These are phyloP conservation scores for Tolypocladium pustulatum DNA, from an alignment of 2,329 filamentous ascomycete genomes.

Conservation along the genomic window DNA sequence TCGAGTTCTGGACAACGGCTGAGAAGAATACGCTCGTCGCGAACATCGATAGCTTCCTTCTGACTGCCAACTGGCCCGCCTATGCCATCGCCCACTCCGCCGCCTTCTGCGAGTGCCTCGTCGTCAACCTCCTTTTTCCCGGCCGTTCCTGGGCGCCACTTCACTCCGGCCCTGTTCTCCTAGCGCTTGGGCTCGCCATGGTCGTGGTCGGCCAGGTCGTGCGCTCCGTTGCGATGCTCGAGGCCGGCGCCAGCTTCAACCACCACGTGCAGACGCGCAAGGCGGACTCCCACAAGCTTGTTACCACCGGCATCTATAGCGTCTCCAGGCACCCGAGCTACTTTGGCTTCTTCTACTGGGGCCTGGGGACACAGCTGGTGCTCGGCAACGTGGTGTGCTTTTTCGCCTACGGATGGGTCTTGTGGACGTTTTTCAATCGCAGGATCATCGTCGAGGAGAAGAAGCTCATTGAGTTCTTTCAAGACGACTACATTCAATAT, in stretches of 20 bases:
- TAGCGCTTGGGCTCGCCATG: conserved; percentile 50
- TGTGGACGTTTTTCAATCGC: conserved; percentile 76
- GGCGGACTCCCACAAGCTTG: conserved; percentile 61
- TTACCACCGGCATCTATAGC: conserved; percentile 72
- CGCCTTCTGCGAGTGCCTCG: conserved; percentile 62
- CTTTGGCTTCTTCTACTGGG: conserved; percentile 99
- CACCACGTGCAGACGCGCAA: conserved; percentile 69
- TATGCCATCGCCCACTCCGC: conserved; percentile 76
- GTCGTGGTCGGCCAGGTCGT: conserved; percentile 63
- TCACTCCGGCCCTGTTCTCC: conserved; percentile 27
- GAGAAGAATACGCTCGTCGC: conserved; percentile 69
- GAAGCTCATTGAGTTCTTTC: conserved; percentile 72
- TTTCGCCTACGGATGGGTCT: conserved; percentile 57
- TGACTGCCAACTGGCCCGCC: conserved; percentile 72
- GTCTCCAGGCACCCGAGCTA: conserved; percentile 79
- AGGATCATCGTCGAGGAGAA: conserved; percentile 72
- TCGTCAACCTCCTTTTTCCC: conserved; percentile 49
- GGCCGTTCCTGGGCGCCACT: conserved; percentile 33
- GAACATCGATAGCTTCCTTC: conserved; percentile 65
- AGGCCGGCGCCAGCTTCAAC: conserved; percentile 87
- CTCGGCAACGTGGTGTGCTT: conserved; percentile 78
- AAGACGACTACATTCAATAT: conserved; percentile 69
- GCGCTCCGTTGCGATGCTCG: conserved; percentile 75
- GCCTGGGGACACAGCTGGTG: conserved; percentile 83
- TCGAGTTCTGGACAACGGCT: conserved; percentile 90